phyloP scores from a whole-genome alignment of 768 basidiomycete species.

The Imleria badia region DNA sequence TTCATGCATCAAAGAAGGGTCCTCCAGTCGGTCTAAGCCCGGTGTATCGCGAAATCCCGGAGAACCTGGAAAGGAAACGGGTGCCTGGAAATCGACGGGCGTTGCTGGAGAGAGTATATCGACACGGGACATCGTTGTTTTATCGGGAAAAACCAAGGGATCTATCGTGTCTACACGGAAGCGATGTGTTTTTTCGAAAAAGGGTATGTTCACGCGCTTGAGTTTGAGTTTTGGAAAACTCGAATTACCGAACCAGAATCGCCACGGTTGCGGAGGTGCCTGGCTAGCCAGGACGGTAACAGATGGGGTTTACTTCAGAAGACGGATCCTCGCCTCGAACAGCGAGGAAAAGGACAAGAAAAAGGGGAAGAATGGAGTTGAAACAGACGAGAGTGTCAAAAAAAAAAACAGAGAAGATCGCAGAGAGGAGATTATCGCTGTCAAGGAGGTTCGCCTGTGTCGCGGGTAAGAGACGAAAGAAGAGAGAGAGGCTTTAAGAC shows the following conservation, averaged over 20 bases:
- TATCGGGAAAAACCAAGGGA: constrained; percentile 18
- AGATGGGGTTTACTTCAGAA: constrained; percentile 49
- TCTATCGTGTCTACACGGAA: constrained; percentile 27
- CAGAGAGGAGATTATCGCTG: constrained; percentile 29
- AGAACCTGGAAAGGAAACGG: constrained; percentile 31
- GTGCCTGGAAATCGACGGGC: constrained; percentile 29
- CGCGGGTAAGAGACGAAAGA: constrained; percentile 10
- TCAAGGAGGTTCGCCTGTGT: constrained; percentile 79
- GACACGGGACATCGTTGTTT: constrained; percentile 55
- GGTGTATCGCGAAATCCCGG: constrained; percentile 26
- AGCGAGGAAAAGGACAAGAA: constrained; percentile 60
- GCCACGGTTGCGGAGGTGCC: constrained; percentile 67
- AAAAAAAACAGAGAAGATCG: constrained; percentile 3
- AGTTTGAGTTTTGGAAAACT: constrained; percentile 36
- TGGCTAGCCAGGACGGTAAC: constrained; percentile 60
- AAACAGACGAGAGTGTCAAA: constrained; percentile 10
- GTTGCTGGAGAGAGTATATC: constrained; percentile 42
- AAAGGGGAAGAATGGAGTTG: constrained; percentile 29
- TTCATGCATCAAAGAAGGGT: constrained; percentile 34
- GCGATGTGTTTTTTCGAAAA: constrained; percentile 26
- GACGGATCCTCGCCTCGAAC: constrained; percentile 65
- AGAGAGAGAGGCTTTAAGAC: constrained; percentile 26
- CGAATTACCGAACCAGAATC: constrained; percentile 71
- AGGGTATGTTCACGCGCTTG: constrained; percentile 25
- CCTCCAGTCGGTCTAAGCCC: constrained; percentile 5